Conservation (phyloP, 352 stramenopile genomes). For the Globisporangium ultimum region DNA sequence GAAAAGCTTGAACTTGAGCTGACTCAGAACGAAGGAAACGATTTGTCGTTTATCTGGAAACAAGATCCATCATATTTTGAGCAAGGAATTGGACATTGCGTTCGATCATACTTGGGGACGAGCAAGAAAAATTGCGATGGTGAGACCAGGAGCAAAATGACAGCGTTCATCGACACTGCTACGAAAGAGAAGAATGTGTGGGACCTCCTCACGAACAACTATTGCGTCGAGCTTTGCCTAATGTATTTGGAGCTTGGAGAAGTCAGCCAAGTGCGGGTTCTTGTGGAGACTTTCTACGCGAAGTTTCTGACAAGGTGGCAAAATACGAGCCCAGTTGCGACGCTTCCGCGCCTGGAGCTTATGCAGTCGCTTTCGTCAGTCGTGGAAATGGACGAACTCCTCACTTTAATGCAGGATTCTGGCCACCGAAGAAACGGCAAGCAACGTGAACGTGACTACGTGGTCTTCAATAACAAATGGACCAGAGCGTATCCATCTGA, state of each 20-base stretch:
- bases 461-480: conserved; percentile 40
- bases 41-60: conserved; percentile 45
- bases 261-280: conserved; percentile 39
- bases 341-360: conserved; percentile 45
- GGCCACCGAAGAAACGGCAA: neutral
- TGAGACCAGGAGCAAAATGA: conserved; percentile 8
- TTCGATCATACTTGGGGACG: conserved; percentile 41
- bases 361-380: conserved; percentile 63
- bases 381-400: conserved; percentile 57
- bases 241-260: conserved; percentile 39
- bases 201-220: conserved; percentile 40
- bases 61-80: conserved; percentile 63
- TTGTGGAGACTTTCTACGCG: conserved; percentile 59
- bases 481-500: conserved; percentile 29
- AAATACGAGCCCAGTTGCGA: conserved; percentile 41
- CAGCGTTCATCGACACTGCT: conserved; percentile 22
- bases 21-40: conserved; percentile 7
- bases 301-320: conserved; percentile 57
- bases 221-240: conserved; percentile 49
- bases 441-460: conserved; percentile 13
- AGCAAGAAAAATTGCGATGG: conserved; percentile 12
- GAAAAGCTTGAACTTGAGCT: conserved; percentile 52
- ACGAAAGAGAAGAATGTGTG: conserved; percentile 26
- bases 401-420: conserved; percentile 21
- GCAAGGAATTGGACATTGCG: conserved; percentile 53